Evolutionary conservation across 768 basidiomycete species (phyloP).

Genomic region (Suillus brevipes): DNA sequence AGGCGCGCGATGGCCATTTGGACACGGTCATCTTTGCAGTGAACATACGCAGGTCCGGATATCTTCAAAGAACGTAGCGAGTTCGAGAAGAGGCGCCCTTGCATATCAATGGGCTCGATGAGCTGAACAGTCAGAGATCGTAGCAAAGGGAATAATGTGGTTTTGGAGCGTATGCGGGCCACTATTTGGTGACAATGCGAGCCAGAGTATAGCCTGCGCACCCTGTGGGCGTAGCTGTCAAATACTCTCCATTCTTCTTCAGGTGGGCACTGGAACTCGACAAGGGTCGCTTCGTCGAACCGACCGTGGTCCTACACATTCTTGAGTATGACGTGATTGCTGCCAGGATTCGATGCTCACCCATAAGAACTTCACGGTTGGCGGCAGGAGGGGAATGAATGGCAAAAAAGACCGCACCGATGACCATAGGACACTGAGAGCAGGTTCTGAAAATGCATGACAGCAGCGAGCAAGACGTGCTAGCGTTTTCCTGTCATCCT

Average conservation of each 20-base stretch:
- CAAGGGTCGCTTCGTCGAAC: constrained; percentile 6
- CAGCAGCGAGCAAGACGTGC: constrained; percentile 14
- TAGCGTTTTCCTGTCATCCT: constrained; percentile 14
- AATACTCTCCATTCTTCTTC: constrained; percentile 16
- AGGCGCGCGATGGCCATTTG: constrained; percentile 20
- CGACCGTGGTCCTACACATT: background rate
- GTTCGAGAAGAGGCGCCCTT: constrained; percentile 13
- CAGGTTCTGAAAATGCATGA: constrained; percentile 8
- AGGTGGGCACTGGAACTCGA: constrained; percentile 13
- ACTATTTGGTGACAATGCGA: constrained; percentile 11
- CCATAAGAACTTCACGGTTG: constrained; percentile 12
- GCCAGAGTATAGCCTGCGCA: constrained; percentile 12
- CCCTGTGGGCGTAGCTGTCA: constrained; percentile 18
- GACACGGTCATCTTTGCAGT: constrained; percentile 14
- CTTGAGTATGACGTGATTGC: background rate
- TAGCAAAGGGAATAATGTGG: background rate
- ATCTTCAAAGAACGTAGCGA: constrained; percentile 17
- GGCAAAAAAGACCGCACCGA: constrained; percentile 18
- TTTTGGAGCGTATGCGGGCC: background rate
- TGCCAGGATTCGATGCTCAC: constrained; percentile 5
- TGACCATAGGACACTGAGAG: constrained; percentile 20
- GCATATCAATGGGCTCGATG: background rate
- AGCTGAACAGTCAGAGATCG: background rate
- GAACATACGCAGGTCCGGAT: constrained; percentile 14
- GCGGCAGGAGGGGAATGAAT: constrained; percentile 17